Conservation (phyloP, 768 basidiomycete species). For the Leucocoprinus birnbaumii region DNA sequence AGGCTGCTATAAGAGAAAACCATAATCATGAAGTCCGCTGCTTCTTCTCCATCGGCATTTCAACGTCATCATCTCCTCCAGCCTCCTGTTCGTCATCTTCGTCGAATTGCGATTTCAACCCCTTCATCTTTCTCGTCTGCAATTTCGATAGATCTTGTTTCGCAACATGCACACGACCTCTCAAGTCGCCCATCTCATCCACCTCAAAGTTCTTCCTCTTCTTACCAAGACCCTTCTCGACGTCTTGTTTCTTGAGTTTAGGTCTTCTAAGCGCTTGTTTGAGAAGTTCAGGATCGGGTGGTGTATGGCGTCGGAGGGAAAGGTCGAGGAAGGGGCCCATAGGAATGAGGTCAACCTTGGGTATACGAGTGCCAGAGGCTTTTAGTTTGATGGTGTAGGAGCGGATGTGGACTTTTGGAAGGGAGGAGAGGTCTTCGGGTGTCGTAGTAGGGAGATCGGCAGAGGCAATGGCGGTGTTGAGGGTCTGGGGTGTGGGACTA, state of each 20-base stretch:
- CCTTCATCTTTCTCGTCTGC: conserved; percentile 97
- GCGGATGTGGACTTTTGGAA: conserved; percentile 88
- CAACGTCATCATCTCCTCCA: neutral
- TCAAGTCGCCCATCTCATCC: conserved; percentile 96
- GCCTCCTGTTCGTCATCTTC: conserved; percentile 14
- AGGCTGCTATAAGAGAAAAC: conserved; percentile 1
- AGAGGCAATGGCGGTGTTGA: conserved; percentile 38
- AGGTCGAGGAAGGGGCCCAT: conserved; percentile 95
- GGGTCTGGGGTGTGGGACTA: conserved; percentile 57
- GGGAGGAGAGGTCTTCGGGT: conserved; percentile 36
- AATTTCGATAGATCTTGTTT: conserved; percentile 86
- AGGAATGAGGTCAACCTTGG: conserved; percentile 76
- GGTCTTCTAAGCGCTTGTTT: conserved; percentile 81
- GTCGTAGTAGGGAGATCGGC: conserved; percentile 21
- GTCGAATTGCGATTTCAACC: conserved; percentile 38
- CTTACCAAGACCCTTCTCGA: conserved; percentile 87
- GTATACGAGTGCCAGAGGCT: conserved; percentile 75
- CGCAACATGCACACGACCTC: conserved; percentile 85
- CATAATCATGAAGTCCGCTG: conserved; percentile 5
- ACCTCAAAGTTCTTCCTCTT: conserved; percentile 94
- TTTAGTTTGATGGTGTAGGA: conserved; percentile 77
- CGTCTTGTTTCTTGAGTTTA: conserved; percentile 84
- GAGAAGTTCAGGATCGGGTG: conserved; percentile 74
- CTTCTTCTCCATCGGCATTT: conserved; percentile 2
- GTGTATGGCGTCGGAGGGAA: conserved; percentile 66